These are phyloP conservation scores for Coniophora puteana DNA, from an alignment of 1,284 basidiomycete species.

Conservation along the genomic window DNA sequence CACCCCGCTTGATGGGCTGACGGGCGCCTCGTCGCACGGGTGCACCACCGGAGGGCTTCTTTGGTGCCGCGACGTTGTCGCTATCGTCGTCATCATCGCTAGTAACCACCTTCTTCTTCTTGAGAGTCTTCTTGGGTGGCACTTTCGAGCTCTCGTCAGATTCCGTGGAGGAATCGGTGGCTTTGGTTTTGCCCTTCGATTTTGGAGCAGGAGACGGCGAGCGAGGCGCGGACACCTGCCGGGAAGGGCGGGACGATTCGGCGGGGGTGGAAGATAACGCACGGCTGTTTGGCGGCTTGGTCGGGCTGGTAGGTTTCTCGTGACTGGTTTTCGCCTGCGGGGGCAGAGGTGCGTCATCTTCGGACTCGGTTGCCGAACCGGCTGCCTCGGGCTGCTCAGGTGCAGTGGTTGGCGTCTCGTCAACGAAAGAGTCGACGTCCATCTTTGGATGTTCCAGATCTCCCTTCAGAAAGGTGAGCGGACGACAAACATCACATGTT, in stretches of 20 bases:
- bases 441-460: conserved; percentile 3
- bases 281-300: conserved; percentile 2
- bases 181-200: conserved; percentile 15
- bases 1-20: conserved; percentile 71
- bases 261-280: neutral
- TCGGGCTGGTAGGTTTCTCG: neutral
- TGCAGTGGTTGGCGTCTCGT: conserved; percentile 11
- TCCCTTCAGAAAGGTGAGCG: conserved; percentile 1
- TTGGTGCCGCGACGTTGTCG: conserved; percentile 34
- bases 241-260: neutral
- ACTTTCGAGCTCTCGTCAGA: too few species aligned
- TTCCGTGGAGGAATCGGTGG: conserved; percentile 44
- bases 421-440: conserved; percentile 2
- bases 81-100: conserved; percentile 52
- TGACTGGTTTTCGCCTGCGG: conserved; percentile 16
- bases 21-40: conserved; percentile 47
- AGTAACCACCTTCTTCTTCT: conserved; percentile 30
- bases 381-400: too few species aligned
- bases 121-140: conserved; percentile 46
- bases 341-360: conserved; percentile 27
- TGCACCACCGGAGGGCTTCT: conserved; percentile 30
- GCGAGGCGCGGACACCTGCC: conserved; percentile 13
- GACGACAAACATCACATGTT: conserved; percentile 17
- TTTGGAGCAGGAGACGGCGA: conserved; percentile 21
- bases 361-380: conserved; percentile 51